phyloP scores from a whole-genome alignment of 257 asterid genomes.

The Anisodus acutangulus region DNA sequence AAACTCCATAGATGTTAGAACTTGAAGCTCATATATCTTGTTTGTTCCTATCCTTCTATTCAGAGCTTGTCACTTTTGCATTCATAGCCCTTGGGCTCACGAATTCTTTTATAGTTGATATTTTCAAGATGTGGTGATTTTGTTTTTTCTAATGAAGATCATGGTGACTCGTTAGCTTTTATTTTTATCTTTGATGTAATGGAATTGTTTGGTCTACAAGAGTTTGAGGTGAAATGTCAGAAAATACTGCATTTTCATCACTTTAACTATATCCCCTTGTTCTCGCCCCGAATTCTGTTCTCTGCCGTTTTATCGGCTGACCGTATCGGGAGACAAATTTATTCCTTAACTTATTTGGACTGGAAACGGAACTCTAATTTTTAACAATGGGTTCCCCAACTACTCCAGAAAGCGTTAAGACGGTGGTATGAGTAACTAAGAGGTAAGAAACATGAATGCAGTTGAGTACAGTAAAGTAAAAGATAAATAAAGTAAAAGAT shows the following conservation, averaged over 20 bases:
- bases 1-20: neutral
- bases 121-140: neutral
- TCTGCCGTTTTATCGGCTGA: no score
- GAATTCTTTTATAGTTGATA: neutral
- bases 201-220: neutral
- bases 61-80: neutral
- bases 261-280: neutral
- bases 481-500: no score
- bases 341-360: no score
- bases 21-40: neutral
- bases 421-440: no score
- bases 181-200: neutral
- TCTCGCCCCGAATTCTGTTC: no score
- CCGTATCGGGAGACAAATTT: no score
- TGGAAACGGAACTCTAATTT: no score
- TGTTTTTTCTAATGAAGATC: neutral
- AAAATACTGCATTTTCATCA: slow-evolving; percentile 6
- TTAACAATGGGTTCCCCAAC: no score
- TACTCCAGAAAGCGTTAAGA: no score
- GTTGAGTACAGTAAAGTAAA: no score
- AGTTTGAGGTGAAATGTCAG: neutral
- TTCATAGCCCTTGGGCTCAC: neutral
- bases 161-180: neutral
- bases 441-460: no score
- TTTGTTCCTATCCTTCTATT: neutral